phyloP scores from a whole-genome alignment of 1,284 basidiomycete species.

The Schizophyllum commune region DNA sequence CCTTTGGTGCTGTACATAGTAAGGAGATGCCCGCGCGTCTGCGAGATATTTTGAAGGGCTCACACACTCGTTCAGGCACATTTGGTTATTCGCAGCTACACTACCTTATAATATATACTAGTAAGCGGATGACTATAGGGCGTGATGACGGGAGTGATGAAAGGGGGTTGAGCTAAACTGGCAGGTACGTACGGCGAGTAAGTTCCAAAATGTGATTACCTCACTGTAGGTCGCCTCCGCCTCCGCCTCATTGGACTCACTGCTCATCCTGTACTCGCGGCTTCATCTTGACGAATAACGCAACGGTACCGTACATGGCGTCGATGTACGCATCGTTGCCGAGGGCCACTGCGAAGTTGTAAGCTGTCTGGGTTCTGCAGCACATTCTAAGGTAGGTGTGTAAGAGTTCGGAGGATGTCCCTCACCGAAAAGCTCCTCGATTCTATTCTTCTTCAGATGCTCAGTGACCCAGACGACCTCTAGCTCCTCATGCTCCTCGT shows the following conservation, averaged over 20 bases:
- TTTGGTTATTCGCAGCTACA: background rate
- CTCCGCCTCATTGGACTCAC: too few relatives aligned
- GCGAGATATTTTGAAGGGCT: background rate
- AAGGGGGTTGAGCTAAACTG: background rate
- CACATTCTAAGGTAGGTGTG: too few relatives aligned
- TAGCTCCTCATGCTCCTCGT: background rate
- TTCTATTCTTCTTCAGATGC: background rate
- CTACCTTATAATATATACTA: background rate
- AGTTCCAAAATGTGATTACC: too few relatives aligned
- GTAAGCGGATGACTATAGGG: background rate
- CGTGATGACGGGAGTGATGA: background rate
- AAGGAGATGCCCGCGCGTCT: background rate
- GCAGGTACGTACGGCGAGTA: background rate
- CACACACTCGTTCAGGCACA: background rate
- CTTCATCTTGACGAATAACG: background rate
- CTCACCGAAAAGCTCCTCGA: background rate
- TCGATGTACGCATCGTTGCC: background rate
- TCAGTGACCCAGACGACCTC: background rate
- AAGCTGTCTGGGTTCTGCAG: background rate
- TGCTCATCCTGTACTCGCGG: background rate
- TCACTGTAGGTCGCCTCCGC: too few relatives aligned
- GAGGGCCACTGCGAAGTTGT: background rate
- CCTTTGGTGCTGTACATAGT: background rate
- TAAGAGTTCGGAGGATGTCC: too few relatives aligned
- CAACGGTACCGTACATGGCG: background rate